These are phyloP conservation scores for Hypomontagnella monticulosa DNA, from an alignment of 495 filamentous ascomycete genomes.

Conservation along the genomic window DNA sequence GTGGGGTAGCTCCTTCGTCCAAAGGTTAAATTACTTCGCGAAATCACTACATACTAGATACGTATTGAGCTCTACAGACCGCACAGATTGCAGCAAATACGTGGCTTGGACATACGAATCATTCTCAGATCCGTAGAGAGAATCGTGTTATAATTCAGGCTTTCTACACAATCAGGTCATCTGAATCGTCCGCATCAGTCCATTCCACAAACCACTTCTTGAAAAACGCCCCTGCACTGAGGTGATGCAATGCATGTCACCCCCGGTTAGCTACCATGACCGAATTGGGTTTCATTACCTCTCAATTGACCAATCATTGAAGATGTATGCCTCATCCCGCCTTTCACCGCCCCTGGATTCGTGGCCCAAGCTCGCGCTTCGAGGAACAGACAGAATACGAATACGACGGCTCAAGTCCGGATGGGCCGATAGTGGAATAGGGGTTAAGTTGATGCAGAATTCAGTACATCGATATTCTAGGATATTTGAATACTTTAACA, in stretches of 20 bases:
- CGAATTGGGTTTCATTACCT: slow-evolving; percentile 27
- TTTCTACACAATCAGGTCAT: slow-evolving; percentile 21
- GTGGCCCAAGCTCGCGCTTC: slow-evolving; percentile 27
- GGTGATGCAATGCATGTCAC: slow-evolving; percentile 40
- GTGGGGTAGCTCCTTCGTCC: not conserved
- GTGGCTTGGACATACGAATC: too few relatives aligned
- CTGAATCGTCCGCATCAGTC: slow-evolving; percentile 23
- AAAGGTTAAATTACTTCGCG: too few relatives aligned
- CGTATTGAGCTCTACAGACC: too few relatives aligned
- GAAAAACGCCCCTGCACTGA: slow-evolving; percentile 8
- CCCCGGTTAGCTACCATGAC: slow-evolving; percentile 14
- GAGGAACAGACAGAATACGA: slow-evolving; percentile 25
- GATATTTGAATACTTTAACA: slow-evolving; percentile 5
- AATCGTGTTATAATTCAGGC: too few relatives aligned
- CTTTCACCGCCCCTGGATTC: slow-evolving; percentile 36
- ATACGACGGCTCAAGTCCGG: slow-evolving; percentile 36
- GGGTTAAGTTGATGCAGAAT: slow-evolving; percentile 18
- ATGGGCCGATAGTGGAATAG: slow-evolving; percentile 7
- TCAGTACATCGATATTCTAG: slow-evolving; percentile 11
- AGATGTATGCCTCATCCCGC: slow-evolving; percentile 12
- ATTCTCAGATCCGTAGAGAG: too few relatives aligned
- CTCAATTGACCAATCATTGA: slow-evolving; percentile 36
- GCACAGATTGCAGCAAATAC: too few relatives aligned
- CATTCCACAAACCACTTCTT: slow-evolving; percentile 13
- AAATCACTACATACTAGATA: too few relatives aligned